Evolutionary conservation across 1,139 yeast genomes (phyloP).

Genomic region (Geotrichum histeridarum): DNA sequence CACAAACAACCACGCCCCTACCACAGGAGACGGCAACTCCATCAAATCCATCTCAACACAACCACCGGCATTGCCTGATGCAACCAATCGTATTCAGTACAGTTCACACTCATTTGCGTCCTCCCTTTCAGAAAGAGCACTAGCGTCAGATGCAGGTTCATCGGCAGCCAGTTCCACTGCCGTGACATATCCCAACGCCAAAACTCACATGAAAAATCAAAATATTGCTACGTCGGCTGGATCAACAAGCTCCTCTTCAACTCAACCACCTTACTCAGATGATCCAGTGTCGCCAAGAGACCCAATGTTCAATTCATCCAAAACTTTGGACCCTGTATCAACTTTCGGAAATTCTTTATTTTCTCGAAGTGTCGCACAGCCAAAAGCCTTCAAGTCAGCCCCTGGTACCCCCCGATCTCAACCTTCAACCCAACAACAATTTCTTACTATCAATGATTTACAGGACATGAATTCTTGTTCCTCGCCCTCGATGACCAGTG

Average conservation of each 20-base stretch:
- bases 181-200: background rate
- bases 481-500: background rate
- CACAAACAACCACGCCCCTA: background rate
- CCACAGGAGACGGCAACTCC: background rate
- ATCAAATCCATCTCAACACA: background rate
- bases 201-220: too few species aligned
- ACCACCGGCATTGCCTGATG: background rate
- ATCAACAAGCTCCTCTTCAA: too few species aligned
- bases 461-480: conserved; percentile 10
- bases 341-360: background rate
- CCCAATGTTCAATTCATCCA: background rate
- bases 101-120: background rate
- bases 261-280: too few species aligned
- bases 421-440: conserved; percentile 7
- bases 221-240: too few species aligned
- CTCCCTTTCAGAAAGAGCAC: background rate
- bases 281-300: background rate
- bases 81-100: background rate
- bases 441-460: conserved; percentile 13
- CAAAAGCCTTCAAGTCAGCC: background rate
- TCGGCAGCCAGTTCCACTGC: background rate
- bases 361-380: background rate
- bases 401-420: background rate
- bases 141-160: conserved; percentile 1
- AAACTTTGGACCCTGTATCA: background rate